Evolutionary conservation across 371 early-diverging fungal genomes (phyloP).

Genomic region (Mortierella sp.): DNA sequence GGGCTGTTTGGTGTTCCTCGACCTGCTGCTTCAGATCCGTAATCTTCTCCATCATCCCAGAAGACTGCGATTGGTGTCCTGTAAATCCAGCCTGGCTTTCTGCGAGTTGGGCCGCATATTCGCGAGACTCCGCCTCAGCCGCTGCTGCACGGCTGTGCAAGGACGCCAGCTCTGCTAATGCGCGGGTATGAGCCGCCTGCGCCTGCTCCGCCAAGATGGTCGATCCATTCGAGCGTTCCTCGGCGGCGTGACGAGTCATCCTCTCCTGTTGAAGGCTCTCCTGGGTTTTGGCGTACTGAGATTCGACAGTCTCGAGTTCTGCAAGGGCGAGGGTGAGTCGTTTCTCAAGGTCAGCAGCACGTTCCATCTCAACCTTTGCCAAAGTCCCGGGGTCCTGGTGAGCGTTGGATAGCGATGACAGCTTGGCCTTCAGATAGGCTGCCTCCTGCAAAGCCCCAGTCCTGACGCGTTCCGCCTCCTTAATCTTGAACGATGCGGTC

Average conservation of each 20-base stretch:
- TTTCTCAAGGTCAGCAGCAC: slow-evolving; percentile 66
- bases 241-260: slow-evolving; percentile 58
- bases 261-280: slow-evolving; percentile 65
- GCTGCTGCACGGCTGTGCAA: slow-evolving; percentile 62
- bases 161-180: slow-evolving; percentile 62
- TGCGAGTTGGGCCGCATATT: slow-evolving; percentile 56
- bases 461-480: slow-evolving; percentile 67
- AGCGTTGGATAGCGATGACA: slow-evolving; percentile 51
- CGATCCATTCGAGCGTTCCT: slow-evolving; percentile 64
- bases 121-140: slow-evolving; percentile 65
- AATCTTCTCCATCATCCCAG: slow-evolving; percentile 45
- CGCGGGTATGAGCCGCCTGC: slow-evolving; percentile 66
- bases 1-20: slow-evolving; percentile 52
- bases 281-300: slow-evolving; percentile 58
- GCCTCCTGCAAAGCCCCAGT: slow-evolving; percentile 73
- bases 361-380: slow-evolving; percentile 58
- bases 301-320: slow-evolving; percentile 62
- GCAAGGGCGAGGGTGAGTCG: slow-evolving; percentile 60
- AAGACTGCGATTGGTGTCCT: slow-evolving; percentile 47
- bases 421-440: slow-evolving; percentile 71
- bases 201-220: slow-evolving; percentile 66
- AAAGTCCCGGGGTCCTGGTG: slow-evolving; percentile 58
- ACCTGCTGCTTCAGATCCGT: slow-evolving; percentile 47
- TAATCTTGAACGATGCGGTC: slow-evolving; percentile 63
- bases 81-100: slow-evolving; percentile 56